Evolutionary conservation across 345 rosid species (phyloP), one percentile per base, ranked within the genome.

Genomic region (Gynandropsis gynandra): DNA sequence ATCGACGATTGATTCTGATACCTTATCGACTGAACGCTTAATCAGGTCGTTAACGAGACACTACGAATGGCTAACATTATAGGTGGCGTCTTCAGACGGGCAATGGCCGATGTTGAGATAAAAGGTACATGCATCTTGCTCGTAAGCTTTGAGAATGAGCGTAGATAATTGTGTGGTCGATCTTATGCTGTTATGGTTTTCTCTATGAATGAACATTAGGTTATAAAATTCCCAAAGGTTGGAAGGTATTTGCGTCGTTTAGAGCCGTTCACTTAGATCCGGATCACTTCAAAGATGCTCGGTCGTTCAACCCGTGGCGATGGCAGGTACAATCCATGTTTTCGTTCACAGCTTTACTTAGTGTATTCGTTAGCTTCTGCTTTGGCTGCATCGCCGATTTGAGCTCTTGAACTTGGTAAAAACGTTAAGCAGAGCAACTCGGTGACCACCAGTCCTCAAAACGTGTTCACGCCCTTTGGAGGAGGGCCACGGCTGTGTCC

Each of bases 221-320:
- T 10, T 93, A 83, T 20, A 80, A 80, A 35, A 88, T 93, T 56
- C 99, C 99, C 0, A 85, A 93, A 51, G 99, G 99, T 9, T 93
- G 99, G 97, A 88, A 71, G 60, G 83, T 93, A 12, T 93, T 88
- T 58, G 83, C 94, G 36, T 93, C 99, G 1, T 88, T 93, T 61
- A 77, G 95, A 41, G 98, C 87, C 5, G 97, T 87, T 14, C 99
- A 93, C 72, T 68, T 88, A 47, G 83, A 88, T 54, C 83, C 68
- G 3, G 79, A 81, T 32, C 75, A 81, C 55, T 93, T 88, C 72
- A 74, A 83, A 63, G 94, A 93, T 5, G 95, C 99, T 66, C 86
- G 97, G 3, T 70, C 92, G 47, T 93, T 93, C 67, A 81, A 88
- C 56, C 99, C 99, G 13, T 93, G 99, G 99, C 76, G 85, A 73